Evolutionary conservation across 768 basidiomycete genomes (phyloP).

Genomic region (Nevesoporus exiguus): DNA sequence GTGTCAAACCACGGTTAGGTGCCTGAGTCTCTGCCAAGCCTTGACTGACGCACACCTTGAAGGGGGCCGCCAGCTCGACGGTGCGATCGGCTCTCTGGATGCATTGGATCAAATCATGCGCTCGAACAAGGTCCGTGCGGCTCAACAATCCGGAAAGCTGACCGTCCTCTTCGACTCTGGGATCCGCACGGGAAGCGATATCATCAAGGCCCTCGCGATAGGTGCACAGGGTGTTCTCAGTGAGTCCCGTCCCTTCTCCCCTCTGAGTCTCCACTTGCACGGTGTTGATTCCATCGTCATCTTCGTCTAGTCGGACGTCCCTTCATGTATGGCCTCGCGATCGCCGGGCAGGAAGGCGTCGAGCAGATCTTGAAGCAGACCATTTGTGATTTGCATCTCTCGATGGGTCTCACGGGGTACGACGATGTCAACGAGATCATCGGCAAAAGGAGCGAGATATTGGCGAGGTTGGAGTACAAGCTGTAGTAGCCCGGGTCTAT

Average conservation of each 20-base stretch:
- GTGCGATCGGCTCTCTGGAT: slow-evolving; percentile 72
- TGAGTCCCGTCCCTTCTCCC: slow-evolving; percentile 35
- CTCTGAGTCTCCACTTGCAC: no score
- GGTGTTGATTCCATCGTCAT: no score
- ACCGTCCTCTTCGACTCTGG: slow-evolving; percentile 71
- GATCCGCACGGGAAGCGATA: slow-evolving; percentile 78
- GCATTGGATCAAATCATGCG: slow-evolving; percentile 68
- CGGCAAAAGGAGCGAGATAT: no score
- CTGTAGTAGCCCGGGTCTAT: no score
- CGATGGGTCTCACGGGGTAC: slow-evolving; percentile 47
- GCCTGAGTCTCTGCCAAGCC: no score
- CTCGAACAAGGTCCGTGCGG: slow-evolving; percentile 53
- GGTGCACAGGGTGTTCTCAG: slow-evolving; percentile 80
- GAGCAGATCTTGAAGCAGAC: slow-evolving; percentile 68
- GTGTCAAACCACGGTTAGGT: slow-evolving; percentile 44
- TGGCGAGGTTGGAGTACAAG: no score
- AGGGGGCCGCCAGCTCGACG: slow-evolving; percentile 83
- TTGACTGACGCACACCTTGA: no score
- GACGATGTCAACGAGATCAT: no score
- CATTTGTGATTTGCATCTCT: slow-evolving; percentile 64
- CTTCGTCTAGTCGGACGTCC: slow-evolving; percentile 75
- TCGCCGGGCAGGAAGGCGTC: slow-evolving; percentile 70
- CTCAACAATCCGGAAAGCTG: slow-evolving; percentile 58
- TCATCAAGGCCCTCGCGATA: slow-evolving; percentile 80
- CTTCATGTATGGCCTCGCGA: slow-evolving; percentile 67